A percentile compares a stretch with the other conserved stretches of the same genome.
phyloP scores from a whole-genome alignment of 495 filamentous ascomycete species.

The Letharia columbiana region DNA sequence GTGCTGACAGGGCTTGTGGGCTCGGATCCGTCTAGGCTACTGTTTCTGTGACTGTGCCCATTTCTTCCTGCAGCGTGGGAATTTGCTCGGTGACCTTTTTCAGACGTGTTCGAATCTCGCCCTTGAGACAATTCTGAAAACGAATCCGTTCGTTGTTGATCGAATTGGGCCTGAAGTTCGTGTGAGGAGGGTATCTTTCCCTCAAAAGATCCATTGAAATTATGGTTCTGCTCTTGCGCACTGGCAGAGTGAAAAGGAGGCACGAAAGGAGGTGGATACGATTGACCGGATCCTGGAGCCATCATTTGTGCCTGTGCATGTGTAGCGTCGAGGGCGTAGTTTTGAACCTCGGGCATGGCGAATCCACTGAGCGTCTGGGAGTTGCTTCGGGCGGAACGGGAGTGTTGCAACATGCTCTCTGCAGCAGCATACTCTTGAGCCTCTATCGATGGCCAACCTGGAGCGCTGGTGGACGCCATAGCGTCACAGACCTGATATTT shows the following conservation, averaged over 20 bases:
- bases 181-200: constrained; percentile 11
- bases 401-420: constrained; percentile 26
- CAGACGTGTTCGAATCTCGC: constrained; percentile 2
- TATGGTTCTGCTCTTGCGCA: constrained; percentile 12
- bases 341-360: constrained; percentile 9
- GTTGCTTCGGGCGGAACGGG: constrained; percentile 20
- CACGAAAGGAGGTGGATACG: constrained; percentile 17
- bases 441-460: constrained; percentile 16
- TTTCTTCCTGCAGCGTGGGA: constrained; percentile 5
- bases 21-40: constrained; percentile 35
- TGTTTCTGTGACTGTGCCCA: constrained; percentile 16
- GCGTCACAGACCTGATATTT: neutral
- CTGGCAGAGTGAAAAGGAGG: constrained; percentile 13
- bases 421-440: constrained; percentile 25
- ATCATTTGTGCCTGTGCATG: constrained; percentile 15
- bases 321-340: constrained; percentile 9
- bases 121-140: constrained; percentile 14
- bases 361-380: constrained; percentile 21
- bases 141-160: constrained; percentile 10
- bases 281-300: constrained; percentile 8
- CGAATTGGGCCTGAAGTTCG: constrained; percentile 11
- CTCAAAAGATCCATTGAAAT: constrained; percentile 15
- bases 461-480: constrained; percentile 14
- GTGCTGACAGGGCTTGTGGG: constrained; percentile 40
- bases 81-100: constrained; percentile 1